Evolutionary conservation across 2,329 filamentous ascomycete genomes (phyloP), one percentile per base, ranked within the genome.

Genomic region (Diaporthe destruens): DNA sequence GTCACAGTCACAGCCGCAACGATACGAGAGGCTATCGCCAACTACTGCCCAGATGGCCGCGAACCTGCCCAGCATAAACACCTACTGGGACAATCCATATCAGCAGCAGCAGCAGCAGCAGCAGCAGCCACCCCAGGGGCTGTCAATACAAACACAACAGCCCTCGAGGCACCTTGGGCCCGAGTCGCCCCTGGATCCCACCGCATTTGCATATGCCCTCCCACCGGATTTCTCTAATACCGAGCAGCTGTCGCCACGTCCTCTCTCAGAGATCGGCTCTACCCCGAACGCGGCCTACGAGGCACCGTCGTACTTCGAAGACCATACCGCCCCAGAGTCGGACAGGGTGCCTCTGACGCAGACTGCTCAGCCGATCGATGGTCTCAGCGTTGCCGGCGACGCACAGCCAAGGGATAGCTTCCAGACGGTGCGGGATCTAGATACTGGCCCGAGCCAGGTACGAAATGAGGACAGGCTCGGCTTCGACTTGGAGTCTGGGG

Each of bases 331-430:
- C 70, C 82, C 85, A 57, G 87, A 91, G 74, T 90, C 89, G 8
- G 90, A 92, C 78, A 84, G 84, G 53, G 84, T 88, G 18, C 90
- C 90, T 34, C 82, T 92, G 66, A 89, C 88, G 18, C 83, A 85
- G n/a, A 81, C 84, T 54, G 86, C 86, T 34, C 86, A 89, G 76
- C 87, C 89, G 7, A 91, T 89, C 7, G 85, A 87, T 23, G 82
- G 86, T 18, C 79, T 89, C 47, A 79, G 80, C 53, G 82, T 85
- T 23, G 81, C 77, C 6, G 75, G 81, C 7, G 80, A 80, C 23
- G 76, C 79, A 6, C 85, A 86, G 23, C 78, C 83, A 18, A 83
- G 86, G 72, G 85, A 89, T 75, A 90, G 90, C 75, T 89, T 90
- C 72, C 87, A 89, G 79, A 89, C 87, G 0, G 83, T 89, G 23